phyloP scores from a whole-genome alignment of 2,329 filamentous ascomycete species.

The Penicillium janthinellum region DNA sequence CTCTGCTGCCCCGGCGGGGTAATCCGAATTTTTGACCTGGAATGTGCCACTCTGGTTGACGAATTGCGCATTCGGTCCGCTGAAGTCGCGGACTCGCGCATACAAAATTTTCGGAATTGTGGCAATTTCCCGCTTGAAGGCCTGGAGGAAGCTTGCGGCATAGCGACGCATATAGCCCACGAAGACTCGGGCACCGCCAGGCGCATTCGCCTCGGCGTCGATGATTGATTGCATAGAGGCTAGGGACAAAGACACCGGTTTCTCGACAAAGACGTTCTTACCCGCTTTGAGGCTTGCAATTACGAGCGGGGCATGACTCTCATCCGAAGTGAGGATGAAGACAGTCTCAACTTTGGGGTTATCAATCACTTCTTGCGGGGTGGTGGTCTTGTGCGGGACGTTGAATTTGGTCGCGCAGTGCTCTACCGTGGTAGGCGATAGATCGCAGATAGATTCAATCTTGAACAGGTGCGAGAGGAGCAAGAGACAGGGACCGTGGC shows the following conservation, averaged over 20 bases:
- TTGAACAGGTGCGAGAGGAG: constrained; percentile 21
- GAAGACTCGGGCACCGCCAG: constrained; percentile 18
- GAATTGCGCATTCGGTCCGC: constrained; percentile 19
- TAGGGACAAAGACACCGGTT: constrained; percentile 17
- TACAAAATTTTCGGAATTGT: constrained; percentile 19
- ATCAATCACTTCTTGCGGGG: constrained; percentile 19
- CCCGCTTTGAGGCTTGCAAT: constrained; percentile 18
- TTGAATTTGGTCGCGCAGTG: constrained; percentile 19
- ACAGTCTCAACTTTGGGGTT: constrained; percentile 16
- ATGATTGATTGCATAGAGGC: constrained; percentile 15
- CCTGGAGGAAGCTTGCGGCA: constrained; percentile 17
- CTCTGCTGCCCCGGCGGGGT: constrained; percentile 9
- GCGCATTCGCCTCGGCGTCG: constrained; percentile 16
- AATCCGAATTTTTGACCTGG: constrained; percentile 17
- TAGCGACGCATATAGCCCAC: constrained; percentile 25
- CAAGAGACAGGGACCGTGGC: constrained; percentile 18
- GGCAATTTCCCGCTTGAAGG: constrained; percentile 20
- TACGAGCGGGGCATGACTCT: constrained; percentile 20
- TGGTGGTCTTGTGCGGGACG: constrained; percentile 16
- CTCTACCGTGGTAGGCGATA: constrained; percentile 17
- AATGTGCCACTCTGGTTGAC: constrained; percentile 20
- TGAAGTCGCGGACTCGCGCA: constrained; percentile 21
- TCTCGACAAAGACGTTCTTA: constrained; percentile 22
- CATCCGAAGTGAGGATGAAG: constrained; percentile 25
- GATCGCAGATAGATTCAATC: constrained; percentile 20